Evolutionary conservation across 257 asterid genomes (phyloP).

Genomic region (Dorcoceras hygrometricum): DNA sequence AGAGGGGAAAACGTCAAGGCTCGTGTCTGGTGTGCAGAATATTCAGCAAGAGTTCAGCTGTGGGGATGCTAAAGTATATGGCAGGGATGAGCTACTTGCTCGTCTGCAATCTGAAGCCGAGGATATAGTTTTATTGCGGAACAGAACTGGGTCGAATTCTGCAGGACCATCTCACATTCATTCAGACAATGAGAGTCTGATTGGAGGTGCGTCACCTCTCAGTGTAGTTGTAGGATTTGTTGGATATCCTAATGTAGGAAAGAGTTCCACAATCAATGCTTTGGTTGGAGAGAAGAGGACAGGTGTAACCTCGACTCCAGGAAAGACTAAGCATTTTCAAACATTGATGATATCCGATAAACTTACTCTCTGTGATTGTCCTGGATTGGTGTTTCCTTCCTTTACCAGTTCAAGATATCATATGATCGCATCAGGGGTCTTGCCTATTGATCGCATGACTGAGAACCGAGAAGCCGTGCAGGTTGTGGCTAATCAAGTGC

Average conservation of each 20-base stretch:
- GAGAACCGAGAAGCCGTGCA: slow-evolving; percentile 90
- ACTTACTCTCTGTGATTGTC: slow-evolving; percentile 96
- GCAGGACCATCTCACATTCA: slow-evolving; percentile 26
- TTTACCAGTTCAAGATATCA: slow-evolving; percentile 95
- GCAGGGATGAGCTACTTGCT: slow-evolving; percentile 73
- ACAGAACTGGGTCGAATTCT: slow-evolving; percentile 26
- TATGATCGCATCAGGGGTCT: slow-evolving; percentile 96
- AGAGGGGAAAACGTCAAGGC: slow-evolving; percentile 52
- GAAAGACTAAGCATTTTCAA: slow-evolving; percentile 97
- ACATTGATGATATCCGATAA: slow-evolving; percentile 84
- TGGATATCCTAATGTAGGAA: slow-evolving; percentile 98
- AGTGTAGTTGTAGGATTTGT: slow-evolving; percentile 86
- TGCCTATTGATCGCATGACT: slow-evolving; percentile 89
- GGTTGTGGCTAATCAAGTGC: slow-evolving; percentile 83
- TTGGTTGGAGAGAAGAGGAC: slow-evolving; percentile 89
- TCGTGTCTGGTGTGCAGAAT: slow-evolving; percentile 28
- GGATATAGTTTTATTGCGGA: slow-evolving; percentile 61
- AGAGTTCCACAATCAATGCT: slow-evolving; percentile 96
- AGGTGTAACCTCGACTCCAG: slow-evolving; percentile 98
- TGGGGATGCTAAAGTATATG: slow-evolving; percentile 61
- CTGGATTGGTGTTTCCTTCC: slow-evolving; percentile 95
- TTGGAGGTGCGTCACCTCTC: slow-evolving; percentile 23
- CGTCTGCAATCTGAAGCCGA: slow-evolving; percentile 90
- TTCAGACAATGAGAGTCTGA: slow-evolving; percentile 28
- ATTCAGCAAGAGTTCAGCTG: slow-evolving; percentile 38